Percentiles rank a stretch among this genome's conserved stretches.
Evolutionary conservation across 169 alveolate genomes (phyloP).

Genomic region (Babesia gibsoni): DNA sequence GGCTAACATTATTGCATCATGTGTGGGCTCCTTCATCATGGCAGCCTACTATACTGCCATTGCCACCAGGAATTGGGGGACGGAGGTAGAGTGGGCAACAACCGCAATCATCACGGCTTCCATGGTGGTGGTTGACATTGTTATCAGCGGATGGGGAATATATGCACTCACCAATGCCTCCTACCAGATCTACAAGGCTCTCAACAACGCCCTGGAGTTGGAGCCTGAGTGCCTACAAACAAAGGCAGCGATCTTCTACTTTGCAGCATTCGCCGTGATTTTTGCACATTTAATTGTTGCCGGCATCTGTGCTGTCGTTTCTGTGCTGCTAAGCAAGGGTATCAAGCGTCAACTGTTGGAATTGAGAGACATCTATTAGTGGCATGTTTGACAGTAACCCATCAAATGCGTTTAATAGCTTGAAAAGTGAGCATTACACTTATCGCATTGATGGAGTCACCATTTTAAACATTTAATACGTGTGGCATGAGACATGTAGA

Average conservation of each 20-base stretch:
- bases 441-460: no score
- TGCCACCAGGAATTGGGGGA: conserved; percentile 48
- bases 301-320: conserved; percentile 44
- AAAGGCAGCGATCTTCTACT: conserved; percentile 58
- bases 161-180: conserved; percentile 65
- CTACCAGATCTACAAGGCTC: conserved; percentile 64
- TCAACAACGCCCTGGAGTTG: conserved; percentile 36
- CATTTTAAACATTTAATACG: no score
- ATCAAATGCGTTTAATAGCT: no score
- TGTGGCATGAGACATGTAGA: no score
- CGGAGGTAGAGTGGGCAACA: conserved; percentile 72
- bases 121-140: conserved; percentile 66
- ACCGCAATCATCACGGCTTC: conserved; percentile 65
- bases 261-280: conserved; percentile 62
- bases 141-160: conserved; percentile 67
- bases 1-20: conserved; percentile 62
- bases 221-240: conserved; percentile 66
- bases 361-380: conserved; percentile 25
- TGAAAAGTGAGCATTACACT: no score
- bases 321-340: conserved; percentile 46
- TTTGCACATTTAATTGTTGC: conserved; percentile 60
- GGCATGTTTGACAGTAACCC: no score
- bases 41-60: conserved; percentile 42
- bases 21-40: conserved; percentile 50
- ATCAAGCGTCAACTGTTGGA: conserved; percentile 43